Percentiles rank a stretch among this genome's conserved stretches.
Conservation (phyloP, 805 yeast genomes). For the Candida easanensis region DNA sequence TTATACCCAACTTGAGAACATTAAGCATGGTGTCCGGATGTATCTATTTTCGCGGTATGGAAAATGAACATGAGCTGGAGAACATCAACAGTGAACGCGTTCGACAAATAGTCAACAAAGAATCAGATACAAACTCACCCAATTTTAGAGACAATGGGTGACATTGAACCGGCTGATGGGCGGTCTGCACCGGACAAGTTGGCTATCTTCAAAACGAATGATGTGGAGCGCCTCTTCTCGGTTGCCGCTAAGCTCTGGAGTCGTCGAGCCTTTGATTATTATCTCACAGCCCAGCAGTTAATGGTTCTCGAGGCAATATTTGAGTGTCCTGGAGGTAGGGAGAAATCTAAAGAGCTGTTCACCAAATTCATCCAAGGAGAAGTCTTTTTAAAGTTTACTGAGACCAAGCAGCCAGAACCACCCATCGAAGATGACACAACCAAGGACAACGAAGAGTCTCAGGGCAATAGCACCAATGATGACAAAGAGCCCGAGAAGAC, state of each 20-base stretch:
- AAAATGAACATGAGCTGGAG: too few species aligned
- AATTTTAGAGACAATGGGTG: background rate
- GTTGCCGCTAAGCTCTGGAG: constrained; percentile 25
- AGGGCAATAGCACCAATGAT: constrained; percentile 2
- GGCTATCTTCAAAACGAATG: constrained; percentile 28
- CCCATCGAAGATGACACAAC: constrained; percentile 2
- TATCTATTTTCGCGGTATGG: too few species aligned
- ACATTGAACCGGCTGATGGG: background rate
- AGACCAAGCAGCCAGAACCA: constrained; percentile 2
- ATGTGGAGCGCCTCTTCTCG: constrained; percentile 22
- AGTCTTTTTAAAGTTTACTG: constrained; percentile 26
- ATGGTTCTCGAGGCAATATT: constrained; percentile 47
- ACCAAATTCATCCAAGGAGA: constrained; percentile 39
- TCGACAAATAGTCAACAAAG: too few species aligned
- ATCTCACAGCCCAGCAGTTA: constrained; percentile 54
- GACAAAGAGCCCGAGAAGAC: constrained; percentile 31
- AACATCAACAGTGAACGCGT: background rate
- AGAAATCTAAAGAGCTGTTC: constrained; percentile 34
- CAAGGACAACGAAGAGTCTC: constrained; percentile 4
- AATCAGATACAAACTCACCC: too few species aligned
- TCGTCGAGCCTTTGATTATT: constrained; percentile 43
- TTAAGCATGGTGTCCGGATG: too few species aligned
- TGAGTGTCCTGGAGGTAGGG: constrained; percentile 27
- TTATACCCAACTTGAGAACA: too few species aligned
- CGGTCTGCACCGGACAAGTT: constrained; percentile 9